Base-by-base conservation (phyloP, 495 filamentous ascomycete species). In the Aspergillus conjunctus region DNA sequence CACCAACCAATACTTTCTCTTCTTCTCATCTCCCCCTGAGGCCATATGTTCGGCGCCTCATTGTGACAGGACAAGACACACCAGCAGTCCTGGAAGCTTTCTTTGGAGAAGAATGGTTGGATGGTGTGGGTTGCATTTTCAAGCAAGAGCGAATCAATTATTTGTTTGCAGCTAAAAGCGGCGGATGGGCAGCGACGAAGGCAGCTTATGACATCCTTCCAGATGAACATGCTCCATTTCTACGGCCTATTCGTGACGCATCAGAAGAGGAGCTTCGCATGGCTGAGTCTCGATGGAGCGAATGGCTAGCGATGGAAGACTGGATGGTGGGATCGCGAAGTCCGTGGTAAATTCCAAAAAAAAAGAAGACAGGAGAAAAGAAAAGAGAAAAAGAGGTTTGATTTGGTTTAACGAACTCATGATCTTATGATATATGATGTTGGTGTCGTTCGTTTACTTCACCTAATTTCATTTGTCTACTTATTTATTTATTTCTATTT, bases 241-340 rank as follows among this genome's bases (percentile, higher is more conserved):
- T 98, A 53, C 84, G 84, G 56, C 91, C 93, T 37, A 75, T 97
- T 34, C 85, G 86, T 58, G 81, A 85, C 39, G 85, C 88, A 9
- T 80, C 82, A 33, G 86, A 92, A 72, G 83, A 83, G 45, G 94
- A 98, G 77, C 90, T 98, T 60, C 84, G 87, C 39, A 77, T 71
- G 31, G 94, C 93, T 0, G 92, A 98, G 75, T 82, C 80, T 51
- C 84, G 78, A 52, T 97, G 91, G 90, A 91, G 87, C 68, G 85
- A 89, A 70, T 96, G 91, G 90, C 72, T 96, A 39, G 91, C 91
- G 5, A 96, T 97, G 91, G 91, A 96, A 73, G 92, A 97, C 72
- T 96, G 92, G 91, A 95, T 96, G 91, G 78, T 96, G 41, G 92
- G 90, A 33, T 73, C 83, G 2, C 72, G 85, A 51, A 84, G 83